These are phyloP conservation scores for Xerocomus spinulosus DNA, from an alignment of 768 basidiomycete species.

Conservation along the genomic window DNA sequence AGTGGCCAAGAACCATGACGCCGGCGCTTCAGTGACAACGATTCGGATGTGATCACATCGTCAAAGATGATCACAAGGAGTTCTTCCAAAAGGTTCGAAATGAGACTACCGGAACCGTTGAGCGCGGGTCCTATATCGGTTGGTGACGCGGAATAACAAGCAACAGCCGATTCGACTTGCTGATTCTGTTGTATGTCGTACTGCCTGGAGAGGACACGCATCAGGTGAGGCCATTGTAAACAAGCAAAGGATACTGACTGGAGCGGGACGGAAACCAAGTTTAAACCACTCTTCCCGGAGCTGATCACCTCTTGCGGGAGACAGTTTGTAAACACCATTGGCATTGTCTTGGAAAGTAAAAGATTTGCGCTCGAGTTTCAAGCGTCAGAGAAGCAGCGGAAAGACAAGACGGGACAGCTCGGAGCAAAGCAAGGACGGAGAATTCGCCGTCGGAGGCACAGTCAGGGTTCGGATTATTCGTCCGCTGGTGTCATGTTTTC, in stretches of 20 bases:
- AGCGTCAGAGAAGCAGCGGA: no score
- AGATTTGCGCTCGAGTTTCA: no score
- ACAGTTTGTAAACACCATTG: no score
- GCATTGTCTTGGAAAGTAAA: no score
- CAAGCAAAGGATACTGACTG: constrained; percentile 2
- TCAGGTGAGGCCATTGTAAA: neutral
- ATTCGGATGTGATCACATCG: constrained; percentile 13
- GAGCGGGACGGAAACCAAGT: neutral
- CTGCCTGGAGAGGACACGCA: neutral
- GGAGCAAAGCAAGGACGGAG: no score
- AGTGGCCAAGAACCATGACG: neutral
- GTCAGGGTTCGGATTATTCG: no score
- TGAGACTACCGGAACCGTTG: constrained; percentile 1
- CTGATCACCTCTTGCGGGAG: no score
- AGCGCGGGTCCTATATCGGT: neutral
- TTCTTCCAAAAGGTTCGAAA: constrained; percentile 14
- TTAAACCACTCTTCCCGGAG: no score
- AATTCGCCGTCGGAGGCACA: no score
- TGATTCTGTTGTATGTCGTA: neutral
- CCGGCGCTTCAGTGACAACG: neutral
- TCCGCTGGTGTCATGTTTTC: neutral
- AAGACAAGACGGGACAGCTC: no score
- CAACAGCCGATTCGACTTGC: no score
- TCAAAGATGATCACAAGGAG: constrained; percentile 21
- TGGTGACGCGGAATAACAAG: neutral